phyloP scores from a whole-genome alignment of 2,329 filamentous ascomycete species.

The Blastomyces gilchristii region DNA sequence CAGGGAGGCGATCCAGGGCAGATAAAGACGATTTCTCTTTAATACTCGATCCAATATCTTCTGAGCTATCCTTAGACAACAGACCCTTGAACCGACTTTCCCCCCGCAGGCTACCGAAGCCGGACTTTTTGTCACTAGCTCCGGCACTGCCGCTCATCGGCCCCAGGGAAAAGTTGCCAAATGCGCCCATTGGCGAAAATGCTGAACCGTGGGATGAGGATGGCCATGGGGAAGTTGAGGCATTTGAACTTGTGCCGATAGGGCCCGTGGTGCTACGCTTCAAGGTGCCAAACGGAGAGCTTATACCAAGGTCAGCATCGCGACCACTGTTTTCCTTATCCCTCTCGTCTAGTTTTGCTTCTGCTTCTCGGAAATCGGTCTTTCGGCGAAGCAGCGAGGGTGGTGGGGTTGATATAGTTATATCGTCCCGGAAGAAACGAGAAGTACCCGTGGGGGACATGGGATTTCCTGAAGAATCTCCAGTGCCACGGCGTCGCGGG shows the following conservation, averaged over 20 bases:
- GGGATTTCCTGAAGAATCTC: constrained; percentile 51
- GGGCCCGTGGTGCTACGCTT: constrained; percentile 49
- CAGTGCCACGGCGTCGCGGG: constrained; percentile 74
- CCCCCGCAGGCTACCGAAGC: constrained; percentile 55
- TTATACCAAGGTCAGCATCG: constrained; percentile 31
- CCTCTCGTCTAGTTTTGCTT: constrained; percentile 38
- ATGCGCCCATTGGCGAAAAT: constrained; percentile 67
- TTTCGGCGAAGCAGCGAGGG: constrained; percentile 50
- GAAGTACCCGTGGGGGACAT: constrained; percentile 40
- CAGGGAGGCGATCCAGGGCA: constrained; percentile 45
- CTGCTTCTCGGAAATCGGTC: constrained; percentile 50
- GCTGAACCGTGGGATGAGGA: constrained; percentile 49
- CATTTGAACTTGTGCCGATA: constrained; percentile 27
- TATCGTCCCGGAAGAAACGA: constrained; percentile 41
- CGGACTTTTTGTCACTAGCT: constrained; percentile 59
- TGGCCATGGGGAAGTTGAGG: constrained; percentile 45
- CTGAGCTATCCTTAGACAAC: constrained; percentile 65
- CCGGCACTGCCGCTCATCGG: constrained; percentile 42
- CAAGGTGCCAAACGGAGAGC: constrained; percentile 43
- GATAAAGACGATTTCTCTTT: constrained; percentile 48
- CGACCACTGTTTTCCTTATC: constrained; percentile 33
- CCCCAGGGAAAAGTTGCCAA: constrained; percentile 75
- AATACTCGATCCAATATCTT: constrained; percentile 46
- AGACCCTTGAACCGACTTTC: constrained; percentile 81
- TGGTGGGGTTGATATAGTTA: constrained; percentile 50